A percentile compares a stretch with the other conserved stretches of the same genome.
These are phyloP conservation scores for Epichloe amarillans DNA, from an alignment of 2,329 filamentous ascomycete genomes.

Conservation along the genomic window DNA sequence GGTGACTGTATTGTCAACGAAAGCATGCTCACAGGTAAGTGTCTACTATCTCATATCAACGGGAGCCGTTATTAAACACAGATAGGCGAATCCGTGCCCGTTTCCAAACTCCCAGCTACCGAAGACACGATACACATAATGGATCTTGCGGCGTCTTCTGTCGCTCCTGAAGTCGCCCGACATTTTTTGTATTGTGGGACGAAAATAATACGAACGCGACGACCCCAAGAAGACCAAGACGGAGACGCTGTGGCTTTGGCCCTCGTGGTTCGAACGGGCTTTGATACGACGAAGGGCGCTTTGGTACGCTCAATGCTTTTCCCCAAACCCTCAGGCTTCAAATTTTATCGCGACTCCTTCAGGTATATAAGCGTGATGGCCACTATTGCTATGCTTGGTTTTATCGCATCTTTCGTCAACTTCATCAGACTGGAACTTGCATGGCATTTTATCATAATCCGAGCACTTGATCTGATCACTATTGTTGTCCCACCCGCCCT, in stretches of 20 bases:
- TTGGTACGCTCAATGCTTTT: conserved; percentile 96
- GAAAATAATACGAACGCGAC: conserved; percentile 80
- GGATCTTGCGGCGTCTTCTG: conserved; percentile 66
- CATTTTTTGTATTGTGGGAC: conserved; percentile 94
- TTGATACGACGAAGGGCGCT: conserved; percentile 94
- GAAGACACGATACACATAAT: conserved; percentile 66
- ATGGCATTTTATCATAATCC: conserved; percentile 83
- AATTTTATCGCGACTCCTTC: conserved; percentile 96
- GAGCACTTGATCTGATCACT: conserved; percentile 88
- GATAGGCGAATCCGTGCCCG: conserved; percentile 79
- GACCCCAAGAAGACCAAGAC: conserved; percentile 73
- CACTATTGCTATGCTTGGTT: conserved; percentile 70
- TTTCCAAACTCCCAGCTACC: conserved; percentile 77
- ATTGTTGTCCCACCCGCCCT: conserved; percentile 94
- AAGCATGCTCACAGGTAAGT: conserved; percentile 73
- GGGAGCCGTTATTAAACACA: neutral
- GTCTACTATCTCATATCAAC: conserved; percentile 16
- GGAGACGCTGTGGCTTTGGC: conserved; percentile 86
- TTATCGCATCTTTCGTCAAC: conserved; percentile 83
- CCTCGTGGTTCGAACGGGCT: conserved; percentile 85
- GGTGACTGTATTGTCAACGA: conserved; percentile 98
- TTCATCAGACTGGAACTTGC: conserved; percentile 73
- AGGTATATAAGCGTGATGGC: conserved; percentile 97
- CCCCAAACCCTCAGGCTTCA: conserved; percentile 95
- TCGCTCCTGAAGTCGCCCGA: conserved; percentile 70